These are phyloP conservation scores for Schoenoplectus tabernaemontani DNA, from an alignment of 202 grass and related monocot species.

Conservation along the genomic window DNA sequence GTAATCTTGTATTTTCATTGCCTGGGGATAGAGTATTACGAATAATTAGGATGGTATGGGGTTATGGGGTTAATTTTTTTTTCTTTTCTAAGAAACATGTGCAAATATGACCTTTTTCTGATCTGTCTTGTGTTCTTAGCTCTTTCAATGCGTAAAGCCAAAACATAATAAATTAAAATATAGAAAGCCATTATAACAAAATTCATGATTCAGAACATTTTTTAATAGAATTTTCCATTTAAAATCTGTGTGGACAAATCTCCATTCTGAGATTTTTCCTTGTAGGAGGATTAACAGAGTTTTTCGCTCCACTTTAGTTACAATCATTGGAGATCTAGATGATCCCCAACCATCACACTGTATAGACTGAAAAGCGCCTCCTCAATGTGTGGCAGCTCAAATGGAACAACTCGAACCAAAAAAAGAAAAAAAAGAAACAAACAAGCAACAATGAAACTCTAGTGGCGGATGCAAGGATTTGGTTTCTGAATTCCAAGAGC, in stretches of 20 bases:
- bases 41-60: no score
- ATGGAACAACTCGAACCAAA: neutral
- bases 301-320: neutral
- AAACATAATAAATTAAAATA: neutral
- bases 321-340: neutral
- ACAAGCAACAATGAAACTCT: neutral
- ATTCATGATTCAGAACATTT: neutral
- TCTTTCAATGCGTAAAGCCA: neutral
- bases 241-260: neutral
- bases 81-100: no score
- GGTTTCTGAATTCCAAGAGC: slow-evolving; percentile 16
- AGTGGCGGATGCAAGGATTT: slow-evolving; percentile 9
- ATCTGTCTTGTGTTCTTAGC: no score
- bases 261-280: neutral
- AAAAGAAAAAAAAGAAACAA: neutral
- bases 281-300: neutral
- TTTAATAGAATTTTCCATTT: neutral
- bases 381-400: neutral
- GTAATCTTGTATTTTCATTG: no score
- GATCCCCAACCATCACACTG: neutral
- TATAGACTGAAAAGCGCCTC: neutral
- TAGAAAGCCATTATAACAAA: neutral
- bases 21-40: no score
- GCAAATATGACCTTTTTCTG: no score
- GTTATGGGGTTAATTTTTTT: no score